Conservation (phyloP, 2,329 filamentous ascomycete genomes). For the Aquanectria penicillioides region DNA sequence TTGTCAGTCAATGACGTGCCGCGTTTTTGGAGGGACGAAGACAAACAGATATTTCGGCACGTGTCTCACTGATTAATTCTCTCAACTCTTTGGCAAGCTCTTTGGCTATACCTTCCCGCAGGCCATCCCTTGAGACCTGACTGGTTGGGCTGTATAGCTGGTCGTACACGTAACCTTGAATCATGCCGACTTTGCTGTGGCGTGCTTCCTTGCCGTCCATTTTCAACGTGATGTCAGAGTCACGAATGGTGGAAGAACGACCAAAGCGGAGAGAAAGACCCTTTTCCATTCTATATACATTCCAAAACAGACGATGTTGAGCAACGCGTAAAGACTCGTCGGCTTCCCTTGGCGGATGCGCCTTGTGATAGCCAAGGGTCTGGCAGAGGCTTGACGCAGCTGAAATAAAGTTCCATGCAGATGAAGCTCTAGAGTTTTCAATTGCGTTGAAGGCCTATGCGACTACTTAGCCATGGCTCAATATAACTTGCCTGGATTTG, state of each 20-base stretch:
- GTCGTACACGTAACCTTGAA: slow-evolving; percentile 47
- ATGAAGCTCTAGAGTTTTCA: slow-evolving; percentile 44
- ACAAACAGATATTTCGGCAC: slow-evolving; percentile 23
- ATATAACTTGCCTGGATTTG: neutral
- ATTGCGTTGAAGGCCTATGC: slow-evolving; percentile 46
- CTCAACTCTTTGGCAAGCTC: slow-evolving; percentile 19
- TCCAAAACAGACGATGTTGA: slow-evolving; percentile 45
- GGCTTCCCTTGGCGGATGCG: neutral
- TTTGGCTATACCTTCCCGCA: neutral
- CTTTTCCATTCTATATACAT: slow-evolving; percentile 48
- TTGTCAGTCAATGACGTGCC: neutral
- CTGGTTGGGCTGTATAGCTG: slow-evolving; percentile 45
- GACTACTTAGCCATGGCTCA: neutral
- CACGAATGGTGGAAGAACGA: slow-evolving; percentile 46
- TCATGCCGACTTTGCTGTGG: slow-evolving; percentile 28
- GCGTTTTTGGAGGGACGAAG: accelerated
- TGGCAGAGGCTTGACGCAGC: slow-evolving; percentile 47
- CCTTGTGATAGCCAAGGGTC: slow-evolving; percentile 46
- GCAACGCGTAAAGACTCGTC: neutral
- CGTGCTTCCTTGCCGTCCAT: slow-evolving; percentile 29
- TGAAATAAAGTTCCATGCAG: slow-evolving; percentile 50
- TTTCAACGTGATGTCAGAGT: slow-evolving; percentile 43
- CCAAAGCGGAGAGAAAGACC: slow-evolving; percentile 49
- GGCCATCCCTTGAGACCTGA: neutral
- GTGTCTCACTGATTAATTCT: slow-evolving; percentile 22